Percentiles rank a stretch among this genome's conserved stretches.
phyloP scores from a whole-genome alignment of 2,329 filamentous ascomycete genomes.

The Sporothrix dimorphospora region DNA sequence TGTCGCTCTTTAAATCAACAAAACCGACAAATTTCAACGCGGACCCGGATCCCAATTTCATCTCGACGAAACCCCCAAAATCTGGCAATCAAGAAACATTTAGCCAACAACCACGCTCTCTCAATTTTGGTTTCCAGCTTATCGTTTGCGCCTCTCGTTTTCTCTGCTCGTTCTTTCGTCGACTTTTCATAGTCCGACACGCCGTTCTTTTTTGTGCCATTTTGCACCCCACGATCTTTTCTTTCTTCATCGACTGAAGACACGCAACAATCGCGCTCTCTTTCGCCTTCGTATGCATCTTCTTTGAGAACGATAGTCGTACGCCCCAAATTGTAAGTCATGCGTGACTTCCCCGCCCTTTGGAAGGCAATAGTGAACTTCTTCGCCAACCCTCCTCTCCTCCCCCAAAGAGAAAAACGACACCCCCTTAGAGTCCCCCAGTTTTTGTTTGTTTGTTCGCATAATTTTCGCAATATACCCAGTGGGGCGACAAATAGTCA shows the following conservation, averaged over 20 bases:
- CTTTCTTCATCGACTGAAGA: conserved; percentile 28
- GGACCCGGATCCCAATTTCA: conserved; percentile 28
- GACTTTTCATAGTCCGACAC: conserved; percentile 23
- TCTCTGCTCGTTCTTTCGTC: conserved; percentile 40
- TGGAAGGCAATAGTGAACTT: neutral
- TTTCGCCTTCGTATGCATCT: conserved; percentile 25
- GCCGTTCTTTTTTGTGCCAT: conserved; percentile 27
- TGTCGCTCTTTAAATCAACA: conserved; percentile 29
- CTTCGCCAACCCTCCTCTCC: neutral
- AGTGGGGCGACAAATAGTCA: conserved; percentile 15
- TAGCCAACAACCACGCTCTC: conserved; percentile 26
- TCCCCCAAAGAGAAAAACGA: neutral
- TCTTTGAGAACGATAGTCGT: conserved; percentile 15
- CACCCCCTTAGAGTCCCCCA: neutral
- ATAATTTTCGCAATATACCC: conserved; percentile 23
- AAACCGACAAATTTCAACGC: conserved; percentile 21
- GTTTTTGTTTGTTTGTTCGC: conserved; percentile 17
- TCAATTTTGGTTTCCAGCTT: conserved; percentile 28
- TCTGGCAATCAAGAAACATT: conserved; percentile 11
- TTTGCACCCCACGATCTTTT: conserved; percentile 11
- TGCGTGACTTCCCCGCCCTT: neutral
- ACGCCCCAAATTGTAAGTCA: conserved; percentile 15
- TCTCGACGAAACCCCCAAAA: conserved; percentile 12
- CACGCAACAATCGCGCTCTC: neutral
- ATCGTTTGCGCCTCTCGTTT: conserved; percentile 23